Conservation (phyloP, 768 basidiomycete genomes). For the Hirschioporus abietinus region DNA sequence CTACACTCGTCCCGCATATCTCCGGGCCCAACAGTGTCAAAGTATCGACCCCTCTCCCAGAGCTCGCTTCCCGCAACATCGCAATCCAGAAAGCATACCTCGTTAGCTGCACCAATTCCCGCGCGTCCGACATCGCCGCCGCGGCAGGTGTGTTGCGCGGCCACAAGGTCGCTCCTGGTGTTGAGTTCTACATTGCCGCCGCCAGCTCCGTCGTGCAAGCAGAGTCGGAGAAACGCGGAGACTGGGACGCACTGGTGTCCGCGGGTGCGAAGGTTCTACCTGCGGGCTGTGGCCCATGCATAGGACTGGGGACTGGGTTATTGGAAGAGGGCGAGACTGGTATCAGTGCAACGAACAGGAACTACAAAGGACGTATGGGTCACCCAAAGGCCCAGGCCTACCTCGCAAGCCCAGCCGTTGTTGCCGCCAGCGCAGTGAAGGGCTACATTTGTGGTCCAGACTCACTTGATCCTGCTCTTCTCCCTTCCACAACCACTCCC, state of each 20-base stretch:
- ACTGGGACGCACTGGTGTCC: slow-evolving; percentile 84
- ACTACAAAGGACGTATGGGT: slow-evolving; percentile 99
- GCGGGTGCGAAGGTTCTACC: slow-evolving; percentile 92
- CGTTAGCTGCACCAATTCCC: slow-evolving; percentile 96
- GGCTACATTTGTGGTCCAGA: slow-evolving; percentile 87
- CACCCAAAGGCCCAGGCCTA: slow-evolving; percentile 93
- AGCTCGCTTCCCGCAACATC: slow-evolving; percentile 68
- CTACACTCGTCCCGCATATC: slow-evolving; percentile 90
- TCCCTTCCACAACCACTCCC: slow-evolving; percentile 50
- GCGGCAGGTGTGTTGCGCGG: slow-evolving; percentile 88
- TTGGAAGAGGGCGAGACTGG: slow-evolving; percentile 93
- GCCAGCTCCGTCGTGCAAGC: slow-evolving; percentile 89
- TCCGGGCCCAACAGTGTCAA: slow-evolving; percentile 99
- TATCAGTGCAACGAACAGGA: slow-evolving; percentile 97
- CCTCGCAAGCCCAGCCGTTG: slow-evolving; percentile 93
- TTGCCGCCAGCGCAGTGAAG: slow-evolving; percentile 90
- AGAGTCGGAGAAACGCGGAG: slow-evolving; percentile 78
- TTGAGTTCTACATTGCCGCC: slow-evolving; percentile 97
- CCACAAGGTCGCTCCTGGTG: slow-evolving; percentile 74
- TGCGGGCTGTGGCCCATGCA: slow-evolving; percentile 96
- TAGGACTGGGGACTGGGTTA: slow-evolving; percentile 89
- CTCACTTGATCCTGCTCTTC: slow-evolving; percentile 45
- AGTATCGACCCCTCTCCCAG: slow-evolving; percentile 86
- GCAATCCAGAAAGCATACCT: slow-evolving; percentile 96
- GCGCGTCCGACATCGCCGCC: slow-evolving; percentile 88